Percentiles rank a stretch among this genome's conserved stretches.
Evolutionary conservation across 225 moss, liverwort and hornwort species (phyloP).

Genomic region (Climacium dendroides): DNA sequence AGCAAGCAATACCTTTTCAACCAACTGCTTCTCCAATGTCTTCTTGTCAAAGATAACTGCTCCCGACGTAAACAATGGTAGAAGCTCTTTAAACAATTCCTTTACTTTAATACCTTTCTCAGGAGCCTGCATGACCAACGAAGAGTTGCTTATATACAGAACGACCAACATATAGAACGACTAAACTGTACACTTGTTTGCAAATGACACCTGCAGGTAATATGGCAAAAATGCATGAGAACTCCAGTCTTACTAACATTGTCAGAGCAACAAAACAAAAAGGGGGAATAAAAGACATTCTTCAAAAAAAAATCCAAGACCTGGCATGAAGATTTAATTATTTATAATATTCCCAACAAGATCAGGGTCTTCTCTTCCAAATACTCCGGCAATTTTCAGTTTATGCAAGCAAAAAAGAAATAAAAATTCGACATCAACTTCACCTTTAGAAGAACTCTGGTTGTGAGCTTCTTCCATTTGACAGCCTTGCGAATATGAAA

Average conservation of each 20-base stretch:
- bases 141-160: neutral
- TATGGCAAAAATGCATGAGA: neutral
- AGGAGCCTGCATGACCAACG: constrained; percentile 13
- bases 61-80: constrained; percentile 7
- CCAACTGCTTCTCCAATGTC: constrained; percentile 16
- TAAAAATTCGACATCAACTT: neutral
- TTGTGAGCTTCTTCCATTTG: constrained; percentile 40
- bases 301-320: neutral
- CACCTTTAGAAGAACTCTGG: constrained; percentile 25
- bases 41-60: constrained; percentile 4
- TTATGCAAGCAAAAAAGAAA: neutral
- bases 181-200: neutral
- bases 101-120: constrained; percentile 20
- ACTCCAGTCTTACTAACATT: neutral
- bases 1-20: constrained; percentile 15
- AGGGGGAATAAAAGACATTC: neutral
- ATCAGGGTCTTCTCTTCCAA: neutral
- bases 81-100: constrained; percentile 15
- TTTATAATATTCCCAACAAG: neutral
- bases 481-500: constrained; percentile 4
- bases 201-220: neutral
- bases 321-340: neutral
- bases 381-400: neutral
- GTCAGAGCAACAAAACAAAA: neutral
- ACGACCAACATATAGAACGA: neutral